Percentiles rank a stretch among this genome's conserved stretches.
Evolutionary conservation across 768 basidiomycete genomes (phyloP).

Genomic region (Trametes meyenii): DNA sequence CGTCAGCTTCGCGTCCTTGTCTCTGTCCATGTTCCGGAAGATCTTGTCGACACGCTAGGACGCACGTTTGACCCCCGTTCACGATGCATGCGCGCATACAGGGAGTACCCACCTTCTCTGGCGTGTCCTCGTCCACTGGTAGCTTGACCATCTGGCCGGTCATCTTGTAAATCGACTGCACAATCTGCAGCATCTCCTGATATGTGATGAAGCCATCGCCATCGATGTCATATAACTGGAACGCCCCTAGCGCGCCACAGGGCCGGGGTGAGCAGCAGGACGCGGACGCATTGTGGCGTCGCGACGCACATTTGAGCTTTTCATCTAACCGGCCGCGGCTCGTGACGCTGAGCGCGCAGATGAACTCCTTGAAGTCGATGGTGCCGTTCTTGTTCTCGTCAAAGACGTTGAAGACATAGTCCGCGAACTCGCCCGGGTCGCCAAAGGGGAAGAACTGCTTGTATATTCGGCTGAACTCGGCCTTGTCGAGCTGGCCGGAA

Average conservation of each 20-base stretch:
- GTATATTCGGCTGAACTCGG: slow-evolving; percentile 96
- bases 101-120: slow-evolving; percentile 75
- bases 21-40: slow-evolving; percentile 94
- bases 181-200: slow-evolving; percentile 98
- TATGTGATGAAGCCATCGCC: slow-evolving; percentile 98
- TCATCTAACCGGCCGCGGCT: slow-evolving; percentile 93
- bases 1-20: slow-evolving; percentile 91
- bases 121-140: slow-evolving; percentile 99
- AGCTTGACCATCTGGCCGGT: slow-evolving; percentile 99
- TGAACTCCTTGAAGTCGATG: slow-evolving; percentile 99
- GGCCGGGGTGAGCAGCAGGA: neutral
- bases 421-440: slow-evolving; percentile 94
- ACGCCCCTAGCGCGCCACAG: slow-evolving; percentile 77
- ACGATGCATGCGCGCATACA: neutral
- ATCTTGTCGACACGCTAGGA: slow-evolving; percentile 96
- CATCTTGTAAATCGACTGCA: slow-evolving; percentile 99
- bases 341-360: slow-evolving; percentile 95
- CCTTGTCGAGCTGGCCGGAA: slow-evolving; percentile 93
- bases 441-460: slow-evolving; percentile 99
- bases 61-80: neutral
- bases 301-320: slow-evolving; percentile 90
- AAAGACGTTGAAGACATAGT: slow-evolving; percentile 98
- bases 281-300: slow-evolving; percentile 6
- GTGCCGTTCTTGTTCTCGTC: slow-evolving; percentile 94
- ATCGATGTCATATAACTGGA: slow-evolving; percentile 99